phyloP scores from a whole-genome alignment of 2,329 filamentous ascomycete genomes.

The Sporothrix phasma region DNA sequence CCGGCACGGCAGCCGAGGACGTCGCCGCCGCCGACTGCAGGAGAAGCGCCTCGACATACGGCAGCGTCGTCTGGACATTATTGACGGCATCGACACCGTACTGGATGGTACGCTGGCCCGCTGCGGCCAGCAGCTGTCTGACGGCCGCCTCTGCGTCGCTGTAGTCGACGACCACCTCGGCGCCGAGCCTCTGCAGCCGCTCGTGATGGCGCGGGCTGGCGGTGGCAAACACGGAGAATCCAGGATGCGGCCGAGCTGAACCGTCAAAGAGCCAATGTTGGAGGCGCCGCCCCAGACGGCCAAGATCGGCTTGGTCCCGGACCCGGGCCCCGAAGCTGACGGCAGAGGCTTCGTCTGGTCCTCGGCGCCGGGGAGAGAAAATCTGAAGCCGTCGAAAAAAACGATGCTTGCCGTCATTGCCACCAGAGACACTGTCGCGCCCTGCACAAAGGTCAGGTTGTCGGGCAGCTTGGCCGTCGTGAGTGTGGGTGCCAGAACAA shows the following conservation, averaged over 20 bases:
- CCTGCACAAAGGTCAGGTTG: not conserved
- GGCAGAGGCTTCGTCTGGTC: not conserved
- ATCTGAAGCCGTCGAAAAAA: not conserved
- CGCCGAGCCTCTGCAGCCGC: constrained; percentile 9
- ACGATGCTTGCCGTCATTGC: not conserved
- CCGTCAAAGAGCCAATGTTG: not conserved
- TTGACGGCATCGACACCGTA: not conserved
- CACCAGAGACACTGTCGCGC: not conserved
- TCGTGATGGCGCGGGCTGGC: constrained; percentile 14
- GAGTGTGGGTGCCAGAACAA: not conserved
- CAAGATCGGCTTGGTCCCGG: not conserved
- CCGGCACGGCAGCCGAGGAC: not conserved
- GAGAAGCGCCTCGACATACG: not conserved
- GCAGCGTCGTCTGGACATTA: not conserved
- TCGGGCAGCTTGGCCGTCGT: not conserved
- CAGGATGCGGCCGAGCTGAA: constrained; percentile 10
- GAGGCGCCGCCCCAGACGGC: not conserved
- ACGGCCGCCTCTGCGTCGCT: not conserved
- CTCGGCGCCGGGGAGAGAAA: not conserved
- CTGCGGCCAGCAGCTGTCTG: not conserved
- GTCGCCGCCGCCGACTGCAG: not conserved
- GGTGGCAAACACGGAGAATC: constrained; percentile 12
- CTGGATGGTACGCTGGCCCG: not conserved
- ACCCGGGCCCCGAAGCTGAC: too few species aligned
- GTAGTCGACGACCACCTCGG: constrained; percentile 12